phyloP scores from a whole-genome alignment of 2,329 filamentous ascomycete genomes.

The Aspergillus oerlinghausenensis region DNA sequence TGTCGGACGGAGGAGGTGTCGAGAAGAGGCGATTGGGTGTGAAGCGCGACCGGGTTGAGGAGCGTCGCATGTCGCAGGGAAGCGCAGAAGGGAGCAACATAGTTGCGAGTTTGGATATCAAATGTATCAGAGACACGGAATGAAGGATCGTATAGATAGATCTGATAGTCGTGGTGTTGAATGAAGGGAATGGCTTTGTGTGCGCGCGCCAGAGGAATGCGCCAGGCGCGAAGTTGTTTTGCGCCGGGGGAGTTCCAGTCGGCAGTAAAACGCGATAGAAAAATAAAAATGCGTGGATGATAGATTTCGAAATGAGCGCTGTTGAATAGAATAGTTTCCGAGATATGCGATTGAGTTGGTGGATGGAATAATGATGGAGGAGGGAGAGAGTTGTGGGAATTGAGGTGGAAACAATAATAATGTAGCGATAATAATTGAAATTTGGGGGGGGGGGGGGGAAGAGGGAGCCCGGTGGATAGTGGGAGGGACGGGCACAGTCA shows the following conservation, averaged over 20 bases:
- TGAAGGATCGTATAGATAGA: neutral
- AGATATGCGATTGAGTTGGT: constrained; percentile 51
- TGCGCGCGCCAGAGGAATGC: constrained; percentile 7
- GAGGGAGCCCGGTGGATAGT: neutral
- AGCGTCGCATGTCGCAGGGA: constrained; percentile 40
- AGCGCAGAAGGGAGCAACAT: constrained; percentile 46
- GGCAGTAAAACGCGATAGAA: constrained; percentile 14
- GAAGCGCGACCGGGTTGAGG: constrained; percentile 29
- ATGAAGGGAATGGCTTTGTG: constrained; percentile 17
- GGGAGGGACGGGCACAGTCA: neutral
- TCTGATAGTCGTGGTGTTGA: constrained; percentile 5
- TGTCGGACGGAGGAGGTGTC: constrained; percentile 36
- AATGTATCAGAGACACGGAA: neutral
- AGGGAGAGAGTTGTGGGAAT: constrained; percentile 21
- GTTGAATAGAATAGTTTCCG: constrained; percentile 17
- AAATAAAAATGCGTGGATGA: constrained; percentile 15
- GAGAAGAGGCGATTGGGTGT: constrained; percentile 33
- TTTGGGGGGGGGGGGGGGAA: neutral
- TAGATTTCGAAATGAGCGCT: constrained; percentile 18
- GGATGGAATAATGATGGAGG: constrained; percentile 58
- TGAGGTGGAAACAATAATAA: neutral
- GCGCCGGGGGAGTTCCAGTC: constrained; percentile 29
- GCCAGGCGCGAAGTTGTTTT: constrained; percentile 17
- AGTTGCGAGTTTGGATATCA: constrained; percentile 8
- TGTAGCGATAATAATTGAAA: neutral